Evolutionary conservation across 208 protist genomes (phyloP), one percentile per base, ranked within the genome.

Genomic region (Leishmania braziliensis): DNA sequence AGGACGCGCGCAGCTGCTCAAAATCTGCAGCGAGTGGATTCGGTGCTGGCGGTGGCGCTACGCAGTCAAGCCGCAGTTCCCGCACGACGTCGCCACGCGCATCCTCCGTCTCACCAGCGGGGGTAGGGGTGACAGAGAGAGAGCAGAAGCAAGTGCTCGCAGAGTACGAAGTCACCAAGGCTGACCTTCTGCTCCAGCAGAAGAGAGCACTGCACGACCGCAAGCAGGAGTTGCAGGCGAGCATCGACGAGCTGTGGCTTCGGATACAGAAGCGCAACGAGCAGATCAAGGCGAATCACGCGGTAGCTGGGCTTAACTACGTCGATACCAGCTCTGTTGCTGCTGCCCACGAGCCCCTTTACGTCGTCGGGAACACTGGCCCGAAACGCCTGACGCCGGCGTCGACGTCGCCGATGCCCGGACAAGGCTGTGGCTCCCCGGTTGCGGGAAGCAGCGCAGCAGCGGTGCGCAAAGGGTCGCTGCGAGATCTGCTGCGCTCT

Each of bases 231-330:
- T 78, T 88, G 66, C 75, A 88, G 66, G 69, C 8, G 39, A 58
- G 23, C 33, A 75, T 88, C 16, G 69, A 86, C 2, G 73, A 83
- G 53, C 60, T 88, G 6, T 23, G 9, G 69, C 50, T 74, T 0
- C 73, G 77, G 58, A 66, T 88, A 29, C 58, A 79, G 71, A 75
- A 86, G 73, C 78, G 74, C 66, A 62, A 62, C 62, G 70, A 80
- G 50, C 82, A 85, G 74, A 86, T 88, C 33, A 79, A 82, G 26
- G 70, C 66, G 1, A 85, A 88, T 65, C 54, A 83, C 26, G 48
- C 5, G 1, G 62, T n/a, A 43, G 63, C 65, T 26, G 76, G 76
- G 43, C 58, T 79, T 6, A n/a, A 29, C 63, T 79, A 72, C 65
- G 4, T 79, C 23, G 53, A 14, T 56, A 20, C 12, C 70, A 16